Evolutionary conservation across 306 rosid species (phyloP), one percentile per base, ranked within the genome.

Genomic region (Rosa persica): DNA sequence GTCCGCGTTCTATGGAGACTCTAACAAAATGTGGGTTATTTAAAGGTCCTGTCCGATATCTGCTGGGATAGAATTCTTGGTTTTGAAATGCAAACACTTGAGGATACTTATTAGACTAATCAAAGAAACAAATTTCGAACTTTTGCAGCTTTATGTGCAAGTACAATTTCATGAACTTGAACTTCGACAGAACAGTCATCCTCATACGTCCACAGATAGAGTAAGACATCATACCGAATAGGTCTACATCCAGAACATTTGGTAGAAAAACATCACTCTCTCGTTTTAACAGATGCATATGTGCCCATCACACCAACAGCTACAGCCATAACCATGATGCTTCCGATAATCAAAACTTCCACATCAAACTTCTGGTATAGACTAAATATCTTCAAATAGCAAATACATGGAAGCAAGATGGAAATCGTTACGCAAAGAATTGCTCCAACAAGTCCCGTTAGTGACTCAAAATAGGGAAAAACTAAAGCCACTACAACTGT

Each of bases 381-480:
- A 34, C 62, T 2, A 30, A 19, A 72, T 25, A 72, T 72, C 62
- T 51, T 72, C 62, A 51, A 34, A 47, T 51, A 72, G 60, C 76
- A 72, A 8, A 72, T 6, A 15, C 76, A 72, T 9, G 76, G 76
- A 36, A 72, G 27, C 30, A 72, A 25, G 8, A 72, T 72, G 6
- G 76, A 72, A 17, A 52, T 11, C 9, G 30, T 16, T 12, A 51
- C 61, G 39, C 57, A 17, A 54, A 73, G 76, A 15, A 73, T 34
- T 52, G 76, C 66, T n/a, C 76, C 76, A 73, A 73, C 30, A 54
- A 73, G 64, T 30, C 42, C 44, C 25, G 52, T 72, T 9, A 52
- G 19, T 17, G 55, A 13, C 47, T 55, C 76, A 17, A 72, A 72
- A 17, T 11, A 48, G 0, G 76, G 76, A 49, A 72, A 72, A 30